Percentiles rank a stretch among this genome's conserved stretches.
Evolutionary conservation across 257 asterid species (phyloP).

Genomic region (Linderniella brevidens): DNA sequence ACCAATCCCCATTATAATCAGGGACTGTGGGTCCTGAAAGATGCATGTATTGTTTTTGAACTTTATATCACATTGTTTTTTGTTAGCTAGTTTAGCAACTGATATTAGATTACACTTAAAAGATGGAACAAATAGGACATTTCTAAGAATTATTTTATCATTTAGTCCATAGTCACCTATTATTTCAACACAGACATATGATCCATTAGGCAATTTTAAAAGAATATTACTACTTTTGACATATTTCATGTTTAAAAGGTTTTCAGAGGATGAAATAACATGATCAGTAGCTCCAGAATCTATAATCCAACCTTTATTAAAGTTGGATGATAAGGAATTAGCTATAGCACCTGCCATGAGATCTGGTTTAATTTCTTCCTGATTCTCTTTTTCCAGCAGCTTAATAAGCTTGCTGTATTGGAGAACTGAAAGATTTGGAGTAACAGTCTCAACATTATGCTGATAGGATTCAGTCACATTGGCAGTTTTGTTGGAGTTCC

Average conservation of each 20-base stretch:
- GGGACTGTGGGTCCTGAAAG: background rate
- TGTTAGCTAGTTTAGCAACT: background rate
- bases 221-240: background rate
- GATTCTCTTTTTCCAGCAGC: no score
- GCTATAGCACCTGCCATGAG: background rate
- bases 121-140: background rate
- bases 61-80: background rate
- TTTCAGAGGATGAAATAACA: background rate
- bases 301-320: background rate
- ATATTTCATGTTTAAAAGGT: background rate
- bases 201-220: background rate
- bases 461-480: no score
- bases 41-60: background rate
- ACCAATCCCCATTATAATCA: background rate
- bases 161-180: background rate
- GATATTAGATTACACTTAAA: background rate
- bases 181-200: background rate
- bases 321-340: background rate
- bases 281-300: background rate
- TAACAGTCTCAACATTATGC: no score
- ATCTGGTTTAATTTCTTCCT: no score
- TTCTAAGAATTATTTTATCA: background rate
- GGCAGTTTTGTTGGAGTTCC: no score
- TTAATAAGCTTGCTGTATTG: no score
- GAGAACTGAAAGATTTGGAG: no score